Conservation (phyloP, 805 yeast genomes). For the Candida vaughaniae region DNA sequence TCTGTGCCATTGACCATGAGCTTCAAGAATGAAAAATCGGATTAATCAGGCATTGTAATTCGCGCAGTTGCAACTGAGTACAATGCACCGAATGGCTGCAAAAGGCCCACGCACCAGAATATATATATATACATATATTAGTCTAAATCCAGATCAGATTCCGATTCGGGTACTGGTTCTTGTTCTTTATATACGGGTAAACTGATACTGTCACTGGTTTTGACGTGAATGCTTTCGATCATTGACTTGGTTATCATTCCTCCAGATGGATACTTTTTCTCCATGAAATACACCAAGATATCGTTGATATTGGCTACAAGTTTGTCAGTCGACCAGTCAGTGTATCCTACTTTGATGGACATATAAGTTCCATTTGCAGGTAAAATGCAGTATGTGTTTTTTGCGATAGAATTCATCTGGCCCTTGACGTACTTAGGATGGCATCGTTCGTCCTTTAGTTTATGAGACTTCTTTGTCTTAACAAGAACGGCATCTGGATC, state of each 20-base stretch:
- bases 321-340: constrained; percentile 42
- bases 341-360: constrained; percentile 58
- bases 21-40: too few relatives aligned
- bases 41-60: too few relatives aligned
- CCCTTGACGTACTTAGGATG: constrained; percentile 63
- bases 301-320: constrained; percentile 54
- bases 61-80: too few relatives aligned
- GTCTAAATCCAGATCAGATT: too few relatives aligned
- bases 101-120: too few relatives aligned
- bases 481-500: constrained; percentile 33
- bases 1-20: too few relatives aligned
- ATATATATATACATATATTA: too few relatives aligned
- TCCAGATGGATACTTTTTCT: constrained; percentile 52
- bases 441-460: constrained; percentile 55
- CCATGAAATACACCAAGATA: constrained; percentile 49
- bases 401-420: constrained; percentile 64
- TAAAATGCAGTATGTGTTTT: constrained; percentile 57
- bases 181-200: constrained; percentile 46
- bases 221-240: constrained; percentile 54
- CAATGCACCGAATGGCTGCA: too few relatives aligned
- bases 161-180: too few relatives aligned
- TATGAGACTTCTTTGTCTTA: constrained; percentile 30
- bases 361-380: constrained; percentile 64
- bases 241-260: constrained; percentile 49
- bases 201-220: constrained; percentile 65